Evolutionary conservation across 352 stramenopile genomes (phyloP), one percentile per base, ranked within the genome.

Genomic region (Phytophthora chlamydospora): DNA sequence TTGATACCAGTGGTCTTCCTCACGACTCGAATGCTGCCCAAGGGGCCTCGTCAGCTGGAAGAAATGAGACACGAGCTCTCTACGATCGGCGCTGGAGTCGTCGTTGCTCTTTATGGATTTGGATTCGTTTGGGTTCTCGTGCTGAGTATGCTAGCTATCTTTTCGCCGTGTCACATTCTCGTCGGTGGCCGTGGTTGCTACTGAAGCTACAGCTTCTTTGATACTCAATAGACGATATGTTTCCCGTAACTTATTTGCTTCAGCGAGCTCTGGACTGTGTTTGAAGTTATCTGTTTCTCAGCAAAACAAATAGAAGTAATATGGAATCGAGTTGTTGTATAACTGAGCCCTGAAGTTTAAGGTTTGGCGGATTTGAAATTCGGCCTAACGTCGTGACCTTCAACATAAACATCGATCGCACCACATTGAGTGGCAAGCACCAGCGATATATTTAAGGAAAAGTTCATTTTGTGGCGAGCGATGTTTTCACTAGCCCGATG

Each of bases 101-200:
- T 84, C 2, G 4, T 91, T 6, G 36, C 16, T 17, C 36, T 88
- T 16, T 93, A 90, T 68, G 59, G 58, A 8, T 67, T 79, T 16
- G 85, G 78, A 14, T 87, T 91, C 35, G 40, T 85, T 16, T 94
- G 83, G 85, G 80, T 91, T 19, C 60, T 75, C 1, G 56, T 72
- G 19, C 53, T 91, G 14, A 94, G 80, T 62, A 40, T 93, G 19
- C 44, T 94, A 8, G 85, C 85, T 3, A 77, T 94, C n/a, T 53
- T 79, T 2, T 53, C 68, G 32, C 85, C 85, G 0, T 94, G 85
- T 39, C 75, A 82, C 49, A 61, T 75, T 4, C 58, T 94, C 5
- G 85, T 93, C 0, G 85, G 85, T 16, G 85, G 85, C 14, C 56
- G 64, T 11, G 83, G 85, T 1, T 94, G 85, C 31, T 70, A 29